These are phyloP conservation scores for Mikania micrantha DNA, from an alignment of 129 eudicot genomes.

Conservation along the genomic window DNA sequence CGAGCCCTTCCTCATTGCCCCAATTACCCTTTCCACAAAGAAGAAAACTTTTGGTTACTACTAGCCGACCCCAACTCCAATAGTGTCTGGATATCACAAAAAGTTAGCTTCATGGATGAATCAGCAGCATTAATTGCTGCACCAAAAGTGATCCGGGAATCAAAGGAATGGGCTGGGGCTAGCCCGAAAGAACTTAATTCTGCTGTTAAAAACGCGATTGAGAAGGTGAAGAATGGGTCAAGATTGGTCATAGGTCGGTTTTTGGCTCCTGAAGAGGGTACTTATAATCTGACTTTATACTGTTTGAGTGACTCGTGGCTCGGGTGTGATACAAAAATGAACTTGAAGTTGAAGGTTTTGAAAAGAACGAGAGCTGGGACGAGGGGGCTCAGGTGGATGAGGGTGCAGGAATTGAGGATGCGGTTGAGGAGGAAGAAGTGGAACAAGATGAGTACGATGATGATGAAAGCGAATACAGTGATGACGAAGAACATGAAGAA, in stretches of 20 bases:
- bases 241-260: constrained; percentile 72
- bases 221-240: constrained; percentile 65
- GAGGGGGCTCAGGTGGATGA: constrained; percentile 52
- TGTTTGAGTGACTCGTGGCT: constrained; percentile 88
- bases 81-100: constrained; percentile 83
- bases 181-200: constrained; percentile 49
- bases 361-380: constrained; percentile 71
- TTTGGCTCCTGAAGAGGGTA: constrained; percentile 84
- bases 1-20: constrained; percentile 88
- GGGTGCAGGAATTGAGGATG: constrained; percentile 53
- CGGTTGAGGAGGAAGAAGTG: constrained; percentile 72
- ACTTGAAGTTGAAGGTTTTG: constrained; percentile 63
- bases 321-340: constrained; percentile 70
- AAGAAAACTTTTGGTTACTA: constrained; percentile 78
- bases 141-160: constrained; percentile 67
- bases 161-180: constrained; percentile 74
- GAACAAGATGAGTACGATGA: constrained; percentile 75
- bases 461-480: constrained; percentile 91
- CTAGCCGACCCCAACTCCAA: constrained; percentile 71
- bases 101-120: constrained; percentile 85
- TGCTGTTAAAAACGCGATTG: constrained; percentile 67
- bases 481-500: constrained; percentile 81
- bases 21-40: constrained; percentile 73
- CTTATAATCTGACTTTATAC: constrained; percentile 49
- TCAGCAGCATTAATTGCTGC: constrained; percentile 73